These are phyloP conservation scores for Amylostereum chailletii DNA, from an alignment of 1,284 basidiomycete species.

Conservation along the genomic window DNA sequence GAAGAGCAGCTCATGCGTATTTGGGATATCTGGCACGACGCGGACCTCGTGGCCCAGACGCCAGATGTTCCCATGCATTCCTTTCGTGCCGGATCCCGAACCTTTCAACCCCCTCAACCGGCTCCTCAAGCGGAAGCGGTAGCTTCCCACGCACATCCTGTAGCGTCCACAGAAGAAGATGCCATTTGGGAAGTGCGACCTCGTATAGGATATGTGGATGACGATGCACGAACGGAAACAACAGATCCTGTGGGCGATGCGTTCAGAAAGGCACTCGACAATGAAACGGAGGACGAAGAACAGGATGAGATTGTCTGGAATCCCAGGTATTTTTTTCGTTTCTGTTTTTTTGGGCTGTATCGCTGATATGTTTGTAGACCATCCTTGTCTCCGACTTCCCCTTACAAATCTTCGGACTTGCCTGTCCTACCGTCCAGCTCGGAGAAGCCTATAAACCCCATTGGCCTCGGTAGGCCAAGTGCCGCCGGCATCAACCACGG, in stretches of 20 bases:
- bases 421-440: no score
- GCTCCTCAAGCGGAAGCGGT: not conserved
- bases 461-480: not conserved
- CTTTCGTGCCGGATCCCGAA: slow-evolving; percentile 5
- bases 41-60: slow-evolving; percentile 48
- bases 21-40: slow-evolving; percentile 76
- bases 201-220: slow-evolving; percentile 27
- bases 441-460: not conserved
- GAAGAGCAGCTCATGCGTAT: slow-evolving; percentile 94
- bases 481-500: not conserved
- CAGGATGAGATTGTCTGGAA: slow-evolving; percentile 61
- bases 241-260: slow-evolving; percentile 74
- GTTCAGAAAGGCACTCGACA: slow-evolving; percentile 51
- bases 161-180: not conserved
- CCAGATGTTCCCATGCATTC: slow-evolving; percentile 31
- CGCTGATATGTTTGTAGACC: slow-evolving; percentile 4
- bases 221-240: slow-evolving; percentile 62
- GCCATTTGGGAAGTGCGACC: not conserved
- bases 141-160: not conserved
- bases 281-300: slow-evolving; percentile 35
- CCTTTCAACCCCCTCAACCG: slow-evolving; percentile 3
- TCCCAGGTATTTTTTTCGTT: slow-evolving; percentile 34
- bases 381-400: slow-evolving; percentile 1
- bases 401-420: not conserved
- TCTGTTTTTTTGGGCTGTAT: not conserved